Evolutionary conservation across 148 eudicot genomes (phyloP), one percentile per base, ranked within the genome.

Genomic region (Camellia granthamiana): DNA sequence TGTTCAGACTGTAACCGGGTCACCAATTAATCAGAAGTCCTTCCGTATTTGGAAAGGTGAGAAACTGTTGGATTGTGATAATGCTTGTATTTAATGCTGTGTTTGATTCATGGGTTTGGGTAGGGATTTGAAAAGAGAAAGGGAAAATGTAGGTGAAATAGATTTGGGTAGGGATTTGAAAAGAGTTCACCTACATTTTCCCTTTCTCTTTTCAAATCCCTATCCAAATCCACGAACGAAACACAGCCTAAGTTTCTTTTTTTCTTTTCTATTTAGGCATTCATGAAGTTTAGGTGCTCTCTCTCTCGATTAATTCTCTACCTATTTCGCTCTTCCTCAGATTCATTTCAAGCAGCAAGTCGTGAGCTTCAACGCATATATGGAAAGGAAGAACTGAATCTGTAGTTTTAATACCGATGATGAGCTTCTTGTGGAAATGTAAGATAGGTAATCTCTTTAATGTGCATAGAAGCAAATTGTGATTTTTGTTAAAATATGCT

Each of bases 331-430:
- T 71, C 43, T 75, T 65, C 18, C 75, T 58, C 79, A 89, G 91
- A 85, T 80, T 89, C 91, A 46, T 89, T 85, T 64, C 88, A 83
- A 87, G 91, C 91, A 13, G 91, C 91, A 0, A 84, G 88, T 59
- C 87, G 91, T 44, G 91, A 87, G 81, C 91, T 89, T 82, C 91
- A 80, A 77, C 91, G 91, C 42, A 89, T 89, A 23, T 89, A 89
- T 77, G 91, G 91, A 42, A 89, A 89, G 86, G 91, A 83, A 63
- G 87, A 75, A 68, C 76, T 87, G 54, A 89, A 86, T 78, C 71
- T 82, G 41, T 89, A 81, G 78, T 43, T 75, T 64, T 46, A 67
- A 16, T 72, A 61, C 14, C 8, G 54, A 52, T 71, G 55, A 63
- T 76, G 61, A 76, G 49, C 73, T 77, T 13, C 41, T 64, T 69